Evolutionary conservation across 805 yeast species (phyloP), one percentile per base, ranked within the genome.

Genomic region (Saturnispora ahearnii): DNA sequence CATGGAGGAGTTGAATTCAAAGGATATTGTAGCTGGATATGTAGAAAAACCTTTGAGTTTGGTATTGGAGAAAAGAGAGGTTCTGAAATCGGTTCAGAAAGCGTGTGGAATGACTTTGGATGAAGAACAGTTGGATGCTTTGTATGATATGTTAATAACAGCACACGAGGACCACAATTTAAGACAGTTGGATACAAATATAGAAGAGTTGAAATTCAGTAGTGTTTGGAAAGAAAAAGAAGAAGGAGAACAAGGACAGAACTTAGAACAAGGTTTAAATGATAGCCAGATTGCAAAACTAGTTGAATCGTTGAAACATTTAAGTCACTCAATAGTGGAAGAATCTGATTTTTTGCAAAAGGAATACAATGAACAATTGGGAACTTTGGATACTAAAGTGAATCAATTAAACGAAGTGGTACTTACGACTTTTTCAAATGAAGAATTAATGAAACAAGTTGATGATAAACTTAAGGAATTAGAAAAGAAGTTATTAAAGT

Each of bases 251-350:
- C 3, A 30, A 5, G 8, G 30, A 22, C 5, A 36, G 30, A 4
- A 6, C 22, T 15, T 47, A 48, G 33, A 32, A 48, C 3, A 32
- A 36, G 10, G 46, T 48, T 5, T 51, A 13, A 55, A 54, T 6
- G 61, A 60, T 41, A 44, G 40, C 8, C 56, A 59, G 42, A 49
- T 62, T 10, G 37, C 29, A 3, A 44, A 55, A 0, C 47, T 63
- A 32, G 48, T 61, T 12, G 32, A 31, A 11, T 57, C 62, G 11
- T 54, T 74, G 53, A 53, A 51, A 1, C 45, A 44, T 6, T 51
- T 74, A 28, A 57, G 63, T n/a, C 44, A 55, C 1, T 57, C 66
- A 0, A 29, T 72, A 6, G 64, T 57, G 4, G 43, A 53, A 0
- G 47, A 46, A 9, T 26, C 44, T 4, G 30, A 41, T 1, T 15